A percentile compares a stretch with the other conserved stretches of the same genome.
Conservation (phyloP, 1,284 basidiomycete species). For the Vanrija humicola region DNA sequence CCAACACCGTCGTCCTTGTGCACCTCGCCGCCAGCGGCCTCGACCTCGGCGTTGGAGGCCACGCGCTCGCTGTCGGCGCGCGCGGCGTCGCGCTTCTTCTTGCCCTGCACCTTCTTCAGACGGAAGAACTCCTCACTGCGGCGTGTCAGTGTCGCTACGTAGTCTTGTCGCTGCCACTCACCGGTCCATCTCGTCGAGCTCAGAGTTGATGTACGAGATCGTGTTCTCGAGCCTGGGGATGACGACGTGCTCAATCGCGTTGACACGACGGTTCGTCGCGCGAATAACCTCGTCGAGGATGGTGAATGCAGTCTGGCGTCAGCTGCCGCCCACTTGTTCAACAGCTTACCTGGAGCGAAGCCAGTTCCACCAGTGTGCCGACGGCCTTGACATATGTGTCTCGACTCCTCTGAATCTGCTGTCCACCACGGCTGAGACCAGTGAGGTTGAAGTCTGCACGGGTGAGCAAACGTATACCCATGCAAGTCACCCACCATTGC, state of each 20-base stretch:
- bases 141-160: not conserved
- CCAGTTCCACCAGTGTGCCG: conserved; percentile 93
- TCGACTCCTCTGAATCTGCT: conserved; percentile 88
- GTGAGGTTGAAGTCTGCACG: conserved; percentile 87
- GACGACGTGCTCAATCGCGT: conserved; percentile 97
- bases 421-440: conserved; percentile 94
- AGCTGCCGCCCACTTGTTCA: conserved; percentile 1
- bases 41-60: conserved; percentile 27
- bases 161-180: conserved; percentile 13
- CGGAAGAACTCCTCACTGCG: conserved; percentile 85
- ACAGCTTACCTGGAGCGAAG: conserved; percentile 63
- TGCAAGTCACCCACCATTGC: conserved; percentile 60
- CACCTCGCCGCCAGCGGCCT: conserved; percentile 44
- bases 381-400: conserved; percentile 97
- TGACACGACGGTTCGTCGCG: conserved; percentile 95
- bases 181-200: conserved; percentile 94
- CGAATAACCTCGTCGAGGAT: conserved; percentile 99
- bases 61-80: conserved; percentile 28
- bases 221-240: conserved; percentile 96
- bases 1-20: conserved; percentile 48
- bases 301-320: conserved; percentile 84
- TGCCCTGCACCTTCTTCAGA: conserved; percentile 92
- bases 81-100: conserved; percentile 77
- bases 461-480: conserved; percentile 1
- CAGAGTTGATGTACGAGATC: conserved; percentile 94